Base-by-base conservation (phyloP, 805 yeast genomes). In the Kuraishia hungarica region DNA sequence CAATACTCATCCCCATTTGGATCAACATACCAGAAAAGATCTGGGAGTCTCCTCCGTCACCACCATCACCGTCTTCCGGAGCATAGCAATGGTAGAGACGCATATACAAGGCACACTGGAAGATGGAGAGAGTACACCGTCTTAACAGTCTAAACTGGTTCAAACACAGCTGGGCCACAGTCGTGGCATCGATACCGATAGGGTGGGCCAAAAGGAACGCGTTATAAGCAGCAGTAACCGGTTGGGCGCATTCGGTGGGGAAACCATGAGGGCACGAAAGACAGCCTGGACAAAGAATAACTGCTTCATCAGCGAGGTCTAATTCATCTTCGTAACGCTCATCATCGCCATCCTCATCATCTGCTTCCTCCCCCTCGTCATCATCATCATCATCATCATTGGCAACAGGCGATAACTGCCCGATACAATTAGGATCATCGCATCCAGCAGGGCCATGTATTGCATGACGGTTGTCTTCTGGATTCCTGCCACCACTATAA, bases 1-100 rank as follows among this genome's bases (percentile, higher is more conserved):
- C 92, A 59, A 85, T 75, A 46, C 85, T 76, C 54, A 80, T 74
- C 0, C 86, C 88, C 86, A 86, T 82, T 61, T 84, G 89, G 17
- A 83, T 68, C 29, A 83, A 71, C 67, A 82, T 75, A 1, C 85
- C 82, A 15, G 78, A 65, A 54, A 79, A 76, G 7, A 82, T 77
- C 60, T 78, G 83, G 1, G 83, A 75, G 52, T 80, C 81, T 49
- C 83, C 85, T 55, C 81, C 84, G 61, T 81, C 87, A 2, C 72
- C 70, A 1, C 78, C 75, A 61, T 81, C 84, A 47, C 85, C 86
- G 62, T 79, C 81, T 60, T 81, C 84, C 0, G 83, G 84, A 0
- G 82, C 76, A 53, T 65, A 70, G 39, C 67, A 72, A 58, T 69
- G 79, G 65, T 82, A 83, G 23, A 77, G 67, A 58, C 81, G 73